Evolutionary conservation across 768 basidiomycete genomes (phyloP).

Genomic region (Boletus rufocinnamomeus): DNA sequence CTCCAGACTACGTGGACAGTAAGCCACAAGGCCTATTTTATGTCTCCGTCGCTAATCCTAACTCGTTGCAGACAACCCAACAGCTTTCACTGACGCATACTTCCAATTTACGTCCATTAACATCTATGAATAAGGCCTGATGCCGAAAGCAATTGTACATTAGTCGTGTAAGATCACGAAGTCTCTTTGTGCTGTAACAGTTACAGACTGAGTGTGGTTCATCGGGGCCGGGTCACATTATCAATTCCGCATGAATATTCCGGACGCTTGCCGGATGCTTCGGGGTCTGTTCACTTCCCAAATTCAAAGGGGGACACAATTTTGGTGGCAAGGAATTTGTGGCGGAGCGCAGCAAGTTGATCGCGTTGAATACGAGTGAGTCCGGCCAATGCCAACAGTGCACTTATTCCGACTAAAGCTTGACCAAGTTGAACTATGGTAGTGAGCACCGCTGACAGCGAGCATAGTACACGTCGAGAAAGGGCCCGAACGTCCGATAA

Average conservation of each 20-base stretch:
- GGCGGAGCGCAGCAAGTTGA: not conserved
- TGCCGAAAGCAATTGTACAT: not conserved
- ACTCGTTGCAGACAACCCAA: constrained; percentile 34
- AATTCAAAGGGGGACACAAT: not conserved
- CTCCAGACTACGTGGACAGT: constrained; percentile 33
- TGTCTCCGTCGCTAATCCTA: not conserved
- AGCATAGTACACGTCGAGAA: no score
- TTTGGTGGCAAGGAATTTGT: not conserved
- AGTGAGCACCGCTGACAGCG: no score
- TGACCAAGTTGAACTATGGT: no score
- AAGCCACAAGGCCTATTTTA: not conserved
- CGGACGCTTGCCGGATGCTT: no score
- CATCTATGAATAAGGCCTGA: constrained; percentile 31
- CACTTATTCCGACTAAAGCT: no score
- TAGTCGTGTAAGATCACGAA: constrained; percentile 1
- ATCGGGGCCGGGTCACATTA: not conserved
- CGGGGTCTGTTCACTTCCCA: not conserved
- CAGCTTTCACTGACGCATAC: constrained; percentile 44
- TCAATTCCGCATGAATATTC: not conserved
- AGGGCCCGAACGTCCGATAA: no score
- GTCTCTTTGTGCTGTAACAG: not conserved
- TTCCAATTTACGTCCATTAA: constrained; percentile 42
- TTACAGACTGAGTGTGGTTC: not conserved
- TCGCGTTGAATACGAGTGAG: not conserved
- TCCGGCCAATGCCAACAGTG: no score